Evolutionary conservation across 2,329 filamentous ascomycete genomes (phyloP), one percentile per base, ranked within the genome.

Genomic region (Phyllosticta citrichinensis): DNA sequence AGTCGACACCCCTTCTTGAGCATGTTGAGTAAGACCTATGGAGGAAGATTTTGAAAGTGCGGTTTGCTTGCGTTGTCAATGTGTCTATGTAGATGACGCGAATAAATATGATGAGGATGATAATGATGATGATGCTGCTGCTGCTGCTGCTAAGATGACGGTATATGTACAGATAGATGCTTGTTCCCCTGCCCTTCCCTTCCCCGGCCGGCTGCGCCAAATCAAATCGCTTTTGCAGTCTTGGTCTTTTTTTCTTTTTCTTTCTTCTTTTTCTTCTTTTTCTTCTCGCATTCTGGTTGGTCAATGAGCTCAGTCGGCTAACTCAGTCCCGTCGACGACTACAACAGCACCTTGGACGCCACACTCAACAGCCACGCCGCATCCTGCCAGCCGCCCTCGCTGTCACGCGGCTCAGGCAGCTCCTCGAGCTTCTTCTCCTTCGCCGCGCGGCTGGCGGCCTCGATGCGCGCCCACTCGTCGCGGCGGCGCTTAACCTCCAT

Each of bases 311-410:
- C 17, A 6, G 2, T 22, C 22, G 22, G 22, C 22, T 22, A 22
- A 22, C 22, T 2, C 22, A 22, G 22, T 22, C 22, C 40, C 22
- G 24, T 4, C 20, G 17, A n/a, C 47, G 25, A n/a, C 53, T 40
- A 67, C 40, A 75, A 66, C 20, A 75, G 59, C 30, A 77, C 77
- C 62, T 79, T 80, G 0, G 73, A 73, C 10, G 82, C 80, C 52
- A 82, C 77, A 56, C 80, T 79, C 62, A 85, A 69, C 62, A 85
- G 67, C 82, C 82, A 85, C 30, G 78, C 77, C 33, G 80, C 81
- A 72, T 85, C 82, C 63, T 80, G 76, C 82, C 82, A 85, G 0
- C 81, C 80, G 5, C 79, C 80, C 19, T 65, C 68, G 17, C 71
- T 72, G 24, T 73, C 70, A 24, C 61, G 65, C 20, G 62, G 63